These are phyloP conservation scores for Curvularia hawaiiensis DNA, from an alignment of 2,329 filamentous ascomycete species.

Conservation along the genomic window DNA sequence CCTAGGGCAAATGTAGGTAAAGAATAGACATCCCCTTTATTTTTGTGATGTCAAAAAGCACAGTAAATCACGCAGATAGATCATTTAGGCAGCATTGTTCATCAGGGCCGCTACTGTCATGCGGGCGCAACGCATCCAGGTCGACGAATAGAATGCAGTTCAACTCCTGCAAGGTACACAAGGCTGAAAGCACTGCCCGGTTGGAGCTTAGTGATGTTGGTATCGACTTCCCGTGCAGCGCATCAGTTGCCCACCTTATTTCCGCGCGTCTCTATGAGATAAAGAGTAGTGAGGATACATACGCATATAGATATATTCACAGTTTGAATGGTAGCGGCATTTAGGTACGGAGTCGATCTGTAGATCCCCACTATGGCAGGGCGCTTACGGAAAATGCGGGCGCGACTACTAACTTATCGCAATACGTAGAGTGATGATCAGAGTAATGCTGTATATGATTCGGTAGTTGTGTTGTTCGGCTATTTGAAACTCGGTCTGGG, in stretches of 20 bases:
- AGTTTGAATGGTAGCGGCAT: too few relatives aligned
- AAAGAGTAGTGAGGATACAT: neutral
- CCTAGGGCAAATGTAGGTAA: too few relatives aligned
- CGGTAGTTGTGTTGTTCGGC: too few relatives aligned
- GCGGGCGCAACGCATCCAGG: neutral
- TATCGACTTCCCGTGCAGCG: neutral
- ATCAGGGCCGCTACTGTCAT: neutral
- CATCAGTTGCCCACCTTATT: neutral
- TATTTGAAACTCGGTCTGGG: too few relatives aligned
- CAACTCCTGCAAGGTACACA: neutral
- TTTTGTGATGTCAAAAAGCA: neutral
- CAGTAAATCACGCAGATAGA: neutral
- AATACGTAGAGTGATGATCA: too few relatives aligned
- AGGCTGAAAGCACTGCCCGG: neutral
- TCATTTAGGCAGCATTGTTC: neutral
- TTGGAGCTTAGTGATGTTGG: slow-evolving; percentile 3
- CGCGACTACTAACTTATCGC: too few relatives aligned
- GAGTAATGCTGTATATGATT: too few relatives aligned
- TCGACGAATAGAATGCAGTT: neutral
- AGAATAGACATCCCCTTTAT: too few relatives aligned
- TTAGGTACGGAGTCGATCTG: too few relatives aligned
- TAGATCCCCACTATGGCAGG: too few relatives aligned
- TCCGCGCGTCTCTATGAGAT: neutral
- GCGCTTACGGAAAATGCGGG: too few relatives aligned
- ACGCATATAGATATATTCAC: too few relatives aligned